Evolutionary conservation across 192 early-diverging fungal genomes (phyloP), one percentile per base, ranked within the genome.

Genomic region (Backusella sp.): DNA sequence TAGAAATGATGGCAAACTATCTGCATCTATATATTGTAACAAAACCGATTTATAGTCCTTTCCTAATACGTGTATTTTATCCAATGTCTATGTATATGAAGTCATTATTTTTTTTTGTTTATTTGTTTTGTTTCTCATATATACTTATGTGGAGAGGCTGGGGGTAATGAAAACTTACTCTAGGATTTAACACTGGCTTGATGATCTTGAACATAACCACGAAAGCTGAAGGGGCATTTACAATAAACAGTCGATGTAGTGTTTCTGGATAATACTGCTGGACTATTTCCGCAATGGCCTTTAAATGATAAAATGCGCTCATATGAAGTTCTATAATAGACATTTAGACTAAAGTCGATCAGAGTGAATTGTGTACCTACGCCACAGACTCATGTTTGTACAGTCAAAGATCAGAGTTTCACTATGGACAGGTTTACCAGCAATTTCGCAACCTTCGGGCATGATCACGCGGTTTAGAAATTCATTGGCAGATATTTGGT

Each of bases 201-300:
- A 92, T 88, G 41, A 93, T 79, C 21, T 88, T 90, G 88, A 92
- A 94, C 39, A 89, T 88, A 21, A 88, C 88, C 34, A 91, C 84
- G 84, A 98, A 98, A 65, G 96, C 89, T 73, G 86, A 90, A 3
- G 97, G 97, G 34, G 94, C 91, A 84, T 98, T 98, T 75, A 98
- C 93, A 53, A 98, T 89, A 73, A 91, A 97, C 73, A 97, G 92
- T 73, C 90, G 92, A 72, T 92, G 90, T 73, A 97, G 86, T 79
- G 91, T 93, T 82, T 97, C 97, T 9, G 97, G 97, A 73, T 98
- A 98, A 73, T 95, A 92, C 66, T 94, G 88, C 79, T 97, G 95
- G 72, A 96, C 94, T 82, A 95, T 91, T 37, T 91, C 86, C 32
- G 92, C 90, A 49, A 97, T 88, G 74, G 86, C 86, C 53, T 88